These are phyloP conservation scores for Pyrenophora tritici-repentis DNA, from an alignment of 2,329 filamentous ascomycete species.

Conservation along the genomic window DNA sequence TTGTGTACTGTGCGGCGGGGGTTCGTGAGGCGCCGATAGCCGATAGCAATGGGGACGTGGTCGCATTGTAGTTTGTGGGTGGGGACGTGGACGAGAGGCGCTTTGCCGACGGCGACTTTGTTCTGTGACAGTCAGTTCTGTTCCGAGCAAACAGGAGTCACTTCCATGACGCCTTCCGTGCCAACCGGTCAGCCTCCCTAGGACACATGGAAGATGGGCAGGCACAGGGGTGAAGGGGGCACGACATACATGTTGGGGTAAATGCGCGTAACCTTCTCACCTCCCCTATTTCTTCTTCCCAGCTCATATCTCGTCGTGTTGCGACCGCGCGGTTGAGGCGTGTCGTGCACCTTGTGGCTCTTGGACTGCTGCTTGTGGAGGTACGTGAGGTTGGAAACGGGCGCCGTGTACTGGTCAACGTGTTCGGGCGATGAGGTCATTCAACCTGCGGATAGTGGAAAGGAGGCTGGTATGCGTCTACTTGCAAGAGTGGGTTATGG, in stretches of 20 bases:
- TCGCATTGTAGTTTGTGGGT: slow-evolving; percentile 43
- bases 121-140: slow-evolving; percentile 32
- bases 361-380: slow-evolving; percentile 45
- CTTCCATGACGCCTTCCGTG: not conserved
- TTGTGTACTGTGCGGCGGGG: slow-evolving; percentile 47
- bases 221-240: not conserved
- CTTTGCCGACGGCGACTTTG: slow-evolving; percentile 44
- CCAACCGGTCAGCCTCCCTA: not conserved
- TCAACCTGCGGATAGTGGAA: slow-evolving; percentile 34
- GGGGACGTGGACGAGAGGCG: slow-evolving; percentile 45
- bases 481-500: slow-evolving; percentile 1
- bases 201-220: not conserved
- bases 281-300: slow-evolving; percentile 49
- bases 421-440: slow-evolving; percentile 47
- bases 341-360: slow-evolving; percentile 43
- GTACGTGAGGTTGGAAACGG: slow-evolving; percentile 42
- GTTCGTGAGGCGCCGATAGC: slow-evolving; percentile 46
- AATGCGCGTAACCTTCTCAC: slow-evolving; percentile 46
- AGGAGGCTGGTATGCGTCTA: slow-evolving; percentile 6
- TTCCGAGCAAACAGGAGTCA: slow-evolving; percentile 5
- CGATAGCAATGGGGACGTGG: slow-evolving; percentile 47
- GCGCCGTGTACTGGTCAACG: slow-evolving; percentile 36
- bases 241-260: slow-evolving; percentile 48
- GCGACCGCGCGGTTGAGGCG: slow-evolving; percentile 42
- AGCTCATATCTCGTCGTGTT: slow-evolving; percentile 49